Evolutionary conservation across 2,329 filamentous ascomycete genomes (phyloP), one percentile per base, ranked within the genome.

Genomic region (Aspergillus eucalypticola): DNA sequence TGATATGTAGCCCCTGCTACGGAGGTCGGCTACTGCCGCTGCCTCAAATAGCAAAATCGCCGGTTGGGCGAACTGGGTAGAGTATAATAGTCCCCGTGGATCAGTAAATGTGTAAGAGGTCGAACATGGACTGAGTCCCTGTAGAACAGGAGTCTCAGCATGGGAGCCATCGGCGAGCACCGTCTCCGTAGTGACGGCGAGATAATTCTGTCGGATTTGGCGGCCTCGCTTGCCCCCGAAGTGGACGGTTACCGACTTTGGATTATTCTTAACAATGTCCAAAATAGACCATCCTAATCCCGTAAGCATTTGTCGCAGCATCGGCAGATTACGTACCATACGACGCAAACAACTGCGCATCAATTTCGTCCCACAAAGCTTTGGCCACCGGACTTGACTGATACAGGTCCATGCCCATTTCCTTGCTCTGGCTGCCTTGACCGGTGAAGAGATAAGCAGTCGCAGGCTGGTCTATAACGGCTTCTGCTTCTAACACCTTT

Each of bases 401-500:
- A 76, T 98, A 98, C 57, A 98, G 83, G 71, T 97, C 93, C 94
- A 98, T 98, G 76, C 94, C 94, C 94, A 98, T 98, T 64, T 94
- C 94, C 77, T 97, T 93, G 79, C 97, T 93, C 77, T 98, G 94
- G 55, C 92, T 96, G 69, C 94, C 94, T 78, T 98, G 94, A 56
- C 94, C 94, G 61, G 94, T 98, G 78, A 98, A 98, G 67, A 98
- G 90, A 72, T 98, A 98, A 7, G 93, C 88, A 0, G 93, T 95
- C 27, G 93, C 90, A 10, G 94, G 94, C 76, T 98, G 95, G 78
- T 98, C 94, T 56, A 98, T 91, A 78, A 97, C 94, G 25, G 94
- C 94, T 78, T 97, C 92, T 71, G 90, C 94, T 56, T 96, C 82
- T 5, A 98, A 83, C 6, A 97, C 92, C 82, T 96, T 96, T 68